Conservation (phyloP, 495 filamentous ascomycete species). For the Glonium stellatum region DNA sequence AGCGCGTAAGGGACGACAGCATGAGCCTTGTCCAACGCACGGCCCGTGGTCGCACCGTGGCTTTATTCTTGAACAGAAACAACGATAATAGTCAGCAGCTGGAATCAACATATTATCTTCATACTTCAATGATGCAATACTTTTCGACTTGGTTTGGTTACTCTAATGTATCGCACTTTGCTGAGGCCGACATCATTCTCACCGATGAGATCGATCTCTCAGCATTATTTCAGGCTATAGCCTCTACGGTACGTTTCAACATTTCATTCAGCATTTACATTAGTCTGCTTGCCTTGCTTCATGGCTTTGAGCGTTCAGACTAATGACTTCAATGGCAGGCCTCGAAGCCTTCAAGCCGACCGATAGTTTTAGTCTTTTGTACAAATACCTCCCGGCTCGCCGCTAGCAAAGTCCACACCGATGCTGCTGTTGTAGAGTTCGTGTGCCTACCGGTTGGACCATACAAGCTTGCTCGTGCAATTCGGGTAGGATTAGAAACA, state of each 20-base stretch:
- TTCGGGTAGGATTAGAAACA: neutral
- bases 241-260: neutral
- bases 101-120: neutral
- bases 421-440: slow-evolving; percentile 2
- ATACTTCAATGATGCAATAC: neutral
- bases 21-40: neutral
- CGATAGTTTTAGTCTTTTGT: slow-evolving; percentile 2
- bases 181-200: slow-evolving; percentile 1
- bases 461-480: slow-evolving; percentile 5
- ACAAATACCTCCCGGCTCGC: slow-evolving; percentile 4
- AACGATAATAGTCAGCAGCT: neutral
- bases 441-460: slow-evolving; percentile 6
- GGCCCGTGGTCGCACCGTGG: neutral
- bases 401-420: neutral
- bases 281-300: too few relatives aligned
- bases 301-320: too few relatives aligned
- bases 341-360: neutral
- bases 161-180: neutral
- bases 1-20: slow-evolving; percentile 13
- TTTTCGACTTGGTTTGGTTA: slow-evolving; percentile 4
- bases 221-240: neutral
- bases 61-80: neutral
- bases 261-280: too few relatives aligned
- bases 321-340: neutral
- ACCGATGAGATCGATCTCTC: slow-evolving; percentile 12